Conservation (phyloP, 1,139 yeast genomes). For the Kodamaea sp. region DNA sequence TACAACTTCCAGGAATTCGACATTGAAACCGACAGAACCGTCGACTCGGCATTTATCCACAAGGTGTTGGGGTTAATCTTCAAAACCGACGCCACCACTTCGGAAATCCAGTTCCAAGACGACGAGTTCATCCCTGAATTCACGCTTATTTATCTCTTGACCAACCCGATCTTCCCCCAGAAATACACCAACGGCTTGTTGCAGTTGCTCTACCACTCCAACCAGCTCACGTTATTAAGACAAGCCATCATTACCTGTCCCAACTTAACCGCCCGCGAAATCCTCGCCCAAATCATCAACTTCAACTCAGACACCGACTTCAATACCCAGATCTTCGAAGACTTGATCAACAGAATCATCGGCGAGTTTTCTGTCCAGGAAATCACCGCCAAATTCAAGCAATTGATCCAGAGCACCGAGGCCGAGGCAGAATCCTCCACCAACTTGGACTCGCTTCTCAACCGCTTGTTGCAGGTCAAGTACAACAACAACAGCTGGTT, state of each 20-base stretch:
- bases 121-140: constrained; percentile 51
- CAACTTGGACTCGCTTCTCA: constrained; percentile 45
- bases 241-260: constrained; percentile 84
- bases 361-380: constrained; percentile 58
- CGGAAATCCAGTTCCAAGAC: constrained; percentile 20
- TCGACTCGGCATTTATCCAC: constrained; percentile 61
- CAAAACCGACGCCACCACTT: constrained; percentile 16
- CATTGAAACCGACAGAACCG: constrained; percentile 65
- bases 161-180: constrained; percentile 84
- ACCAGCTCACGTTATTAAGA: constrained; percentile 64
- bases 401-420: constrained; percentile 20
- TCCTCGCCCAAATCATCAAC: constrained; percentile 53
- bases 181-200: constrained; percentile 57
- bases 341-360: constrained; percentile 63
- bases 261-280: constrained; percentile 61
- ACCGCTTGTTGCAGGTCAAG: constrained; percentile 28
- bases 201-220: constrained; percentile 37
- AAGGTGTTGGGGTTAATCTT: constrained; percentile 50
- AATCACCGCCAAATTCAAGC: constrained; percentile 39
- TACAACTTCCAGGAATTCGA: constrained; percentile 49
- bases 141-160: constrained; percentile 69
- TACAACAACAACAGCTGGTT: constrained; percentile 52
- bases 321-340: constrained; percentile 65
- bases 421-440: constrained; percentile 15
- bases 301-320: constrained; percentile 29